Percentiles rank a stretch among this genome's conserved stretches.
Conservation (phyloP, 1,284 basidiomycete species). For the Cryptococcus jaspeensis region DNA sequence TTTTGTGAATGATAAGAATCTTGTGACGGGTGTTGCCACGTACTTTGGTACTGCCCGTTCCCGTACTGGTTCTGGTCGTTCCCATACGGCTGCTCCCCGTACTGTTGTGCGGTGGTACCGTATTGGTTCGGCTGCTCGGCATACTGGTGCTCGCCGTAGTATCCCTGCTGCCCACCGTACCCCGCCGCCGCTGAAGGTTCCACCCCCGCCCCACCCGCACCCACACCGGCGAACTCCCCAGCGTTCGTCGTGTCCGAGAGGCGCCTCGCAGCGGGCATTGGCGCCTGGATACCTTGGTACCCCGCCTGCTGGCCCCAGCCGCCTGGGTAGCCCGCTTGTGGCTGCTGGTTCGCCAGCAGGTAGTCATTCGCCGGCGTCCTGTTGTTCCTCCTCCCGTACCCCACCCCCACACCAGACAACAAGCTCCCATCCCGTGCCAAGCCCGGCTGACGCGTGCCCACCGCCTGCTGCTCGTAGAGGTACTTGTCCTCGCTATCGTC, state of each 20-base stretch:
- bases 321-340: background rate
- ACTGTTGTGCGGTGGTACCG: slow-evolving; percentile 10
- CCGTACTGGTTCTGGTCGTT: slow-evolving; percentile 11
- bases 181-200: slow-evolving; percentile 19
- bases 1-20: background rate
- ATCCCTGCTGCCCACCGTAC: slow-evolving; percentile 12
- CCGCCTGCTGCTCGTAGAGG: slow-evolving; percentile 28
- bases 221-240: slow-evolving; percentile 39
- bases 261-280: slow-evolving; percentile 20
- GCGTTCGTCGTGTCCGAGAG: slow-evolving; percentile 21
- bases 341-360: background rate
- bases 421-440: slow-evolving; percentile 32
- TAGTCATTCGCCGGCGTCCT: slow-evolving; percentile 12
- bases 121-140: background rate
- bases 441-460: slow-evolving; percentile 11
- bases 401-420: slow-evolving; percentile 42
- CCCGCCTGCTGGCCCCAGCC: slow-evolving; percentile 12
- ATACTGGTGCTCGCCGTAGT: slow-evolving; percentile 16
- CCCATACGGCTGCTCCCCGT: slow-evolving; percentile 13
- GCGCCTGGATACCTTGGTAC: slow-evolving; percentile 16
- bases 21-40: background rate
- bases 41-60: slow-evolving; percentile 1
- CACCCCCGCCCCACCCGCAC: slow-evolving; percentile 34
- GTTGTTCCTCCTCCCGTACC: slow-evolving; percentile 31
- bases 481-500: slow-evolving; percentile 40